Conservation (phyloP, 306 rosid species). For the Vigna radiata region DNA sequence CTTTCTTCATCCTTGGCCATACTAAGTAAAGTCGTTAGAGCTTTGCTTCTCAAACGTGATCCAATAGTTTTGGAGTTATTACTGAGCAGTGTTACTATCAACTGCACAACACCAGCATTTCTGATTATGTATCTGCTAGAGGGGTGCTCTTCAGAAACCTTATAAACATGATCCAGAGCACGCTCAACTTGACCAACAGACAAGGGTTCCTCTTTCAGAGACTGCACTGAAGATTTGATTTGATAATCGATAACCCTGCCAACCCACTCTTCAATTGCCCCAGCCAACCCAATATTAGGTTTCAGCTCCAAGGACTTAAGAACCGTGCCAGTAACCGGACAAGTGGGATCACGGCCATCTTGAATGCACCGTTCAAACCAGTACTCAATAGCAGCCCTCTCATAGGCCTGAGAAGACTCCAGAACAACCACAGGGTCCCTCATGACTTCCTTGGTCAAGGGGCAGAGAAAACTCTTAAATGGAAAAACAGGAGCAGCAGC, state of each 20-base stretch:
- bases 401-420: constrained; percentile 30
- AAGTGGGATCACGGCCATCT: constrained; percentile 18
- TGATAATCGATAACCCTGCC: constrained; percentile 26
- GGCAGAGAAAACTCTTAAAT: constrained; percentile 29
- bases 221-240: constrained; percentile 17
- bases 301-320: constrained; percentile 28
- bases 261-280: constrained; percentile 31
- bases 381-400: constrained; percentile 23
- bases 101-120: constrained; percentile 53
- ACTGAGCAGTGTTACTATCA: constrained; percentile 53
- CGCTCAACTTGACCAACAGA: constrained; percentile 18
- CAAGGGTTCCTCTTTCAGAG: constrained; percentile 14
- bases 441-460: constrained; percentile 37
- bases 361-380: constrained; percentile 29
- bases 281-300: constrained; percentile 14
- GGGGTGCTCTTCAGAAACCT: constrained; percentile 33
- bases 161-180: constrained; percentile 27
- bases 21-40: constrained; percentile 56
- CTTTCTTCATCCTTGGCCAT: constrained; percentile 69
- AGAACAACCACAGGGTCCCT: constrained; percentile 25
- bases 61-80: constrained; percentile 60
- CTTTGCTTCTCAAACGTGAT: constrained; percentile 58
- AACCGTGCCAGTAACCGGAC: constrained; percentile 4
- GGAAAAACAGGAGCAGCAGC: neutral
- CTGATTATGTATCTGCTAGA: constrained; percentile 36